Conservation (phyloP, 2,329 filamentous ascomycete genomes). For the Fusarium sp. region DNA sequence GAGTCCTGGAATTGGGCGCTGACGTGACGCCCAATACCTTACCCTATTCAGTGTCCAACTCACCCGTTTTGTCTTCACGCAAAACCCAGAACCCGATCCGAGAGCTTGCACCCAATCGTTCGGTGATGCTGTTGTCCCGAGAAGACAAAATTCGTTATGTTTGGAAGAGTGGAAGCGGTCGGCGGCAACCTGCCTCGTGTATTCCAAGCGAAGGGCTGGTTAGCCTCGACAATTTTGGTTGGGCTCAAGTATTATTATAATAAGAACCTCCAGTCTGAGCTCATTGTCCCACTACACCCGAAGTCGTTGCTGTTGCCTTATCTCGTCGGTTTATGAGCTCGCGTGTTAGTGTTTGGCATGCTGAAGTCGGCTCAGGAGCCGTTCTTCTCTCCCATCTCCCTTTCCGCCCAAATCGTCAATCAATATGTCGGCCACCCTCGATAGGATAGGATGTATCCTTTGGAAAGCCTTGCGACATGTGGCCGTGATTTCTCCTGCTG, state of each 20-base stretch:
- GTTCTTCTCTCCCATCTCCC: not conserved
- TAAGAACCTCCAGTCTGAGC: constrained; percentile 18
- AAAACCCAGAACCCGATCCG: not conserved
- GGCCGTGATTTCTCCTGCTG: constrained; percentile 27
- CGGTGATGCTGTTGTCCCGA: not conserved
- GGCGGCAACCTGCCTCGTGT: not conserved
- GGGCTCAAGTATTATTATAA: constrained; percentile 12
- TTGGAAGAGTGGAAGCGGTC: constrained; percentile 5
- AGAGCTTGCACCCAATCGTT: constrained; percentile 17
- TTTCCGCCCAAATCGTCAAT: not conserved
- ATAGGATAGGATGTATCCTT: constrained; percentile 1
- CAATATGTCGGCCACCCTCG: constrained; percentile 17
- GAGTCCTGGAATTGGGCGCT: not conserved
- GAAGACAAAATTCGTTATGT: constrained; percentile 7
- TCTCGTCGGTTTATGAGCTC: not conserved
- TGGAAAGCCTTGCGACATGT: constrained; percentile 16
- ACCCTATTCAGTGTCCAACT: constrained; percentile 7
- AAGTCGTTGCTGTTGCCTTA: constrained; percentile 1
- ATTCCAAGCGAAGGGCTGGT: not conserved
- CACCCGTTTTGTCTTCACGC: not conserved
- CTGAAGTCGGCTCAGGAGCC: not conserved
- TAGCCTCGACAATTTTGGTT: constrained; percentile 18
- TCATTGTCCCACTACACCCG: constrained; percentile 1
- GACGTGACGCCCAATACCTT: not conserved
- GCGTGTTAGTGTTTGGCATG: not conserved